A percentile compares a stretch with the other conserved stretches of the same genome.
Evolutionary conservation across 148 eudicot species (phyloP).

Genomic region (Rhododendron ferrugineum): DNA sequence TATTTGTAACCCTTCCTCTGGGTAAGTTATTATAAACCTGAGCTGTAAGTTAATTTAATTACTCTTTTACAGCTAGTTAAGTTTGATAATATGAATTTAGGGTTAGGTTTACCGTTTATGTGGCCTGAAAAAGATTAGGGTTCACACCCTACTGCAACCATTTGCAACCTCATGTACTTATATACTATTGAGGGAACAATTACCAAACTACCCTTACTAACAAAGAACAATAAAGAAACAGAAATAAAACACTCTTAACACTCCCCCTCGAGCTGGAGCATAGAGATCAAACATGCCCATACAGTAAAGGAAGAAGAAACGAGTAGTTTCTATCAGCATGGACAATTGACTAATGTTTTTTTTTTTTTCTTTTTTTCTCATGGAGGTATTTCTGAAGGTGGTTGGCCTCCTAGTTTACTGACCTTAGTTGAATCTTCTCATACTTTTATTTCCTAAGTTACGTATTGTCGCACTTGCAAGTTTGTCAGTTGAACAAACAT

Average conservation of each 20-base stretch:
- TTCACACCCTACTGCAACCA: not conserved
- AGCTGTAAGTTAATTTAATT: not conserved
- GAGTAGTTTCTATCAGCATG: not conserved
- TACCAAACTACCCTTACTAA: not conserved
- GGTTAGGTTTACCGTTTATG: not conserved
- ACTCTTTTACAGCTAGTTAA: not conserved
- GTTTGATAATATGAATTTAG: not conserved
- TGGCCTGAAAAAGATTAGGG: not conserved
- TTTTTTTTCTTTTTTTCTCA: not conserved
- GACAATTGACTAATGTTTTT: not conserved
- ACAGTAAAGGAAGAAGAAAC: not conserved
- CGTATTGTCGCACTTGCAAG: not conserved
- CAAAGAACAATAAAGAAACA: not conserved
- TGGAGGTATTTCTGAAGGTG: not conserved
- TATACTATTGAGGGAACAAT: not conserved
- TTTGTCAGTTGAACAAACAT: not conserved
- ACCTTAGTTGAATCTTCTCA: not conserved
- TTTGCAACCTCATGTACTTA: not conserved
- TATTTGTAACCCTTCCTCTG: slow-evolving; percentile 40
- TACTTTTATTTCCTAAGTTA: not conserved
- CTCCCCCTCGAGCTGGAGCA: not conserved
- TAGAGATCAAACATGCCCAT: not conserved
- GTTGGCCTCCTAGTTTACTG: not conserved
- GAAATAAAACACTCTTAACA: no score
- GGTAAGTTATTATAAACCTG: slow-evolving; percentile 28